Base-by-base conservation (phyloP, 805 yeast genomes). In the Candida lessepsii region DNA sequence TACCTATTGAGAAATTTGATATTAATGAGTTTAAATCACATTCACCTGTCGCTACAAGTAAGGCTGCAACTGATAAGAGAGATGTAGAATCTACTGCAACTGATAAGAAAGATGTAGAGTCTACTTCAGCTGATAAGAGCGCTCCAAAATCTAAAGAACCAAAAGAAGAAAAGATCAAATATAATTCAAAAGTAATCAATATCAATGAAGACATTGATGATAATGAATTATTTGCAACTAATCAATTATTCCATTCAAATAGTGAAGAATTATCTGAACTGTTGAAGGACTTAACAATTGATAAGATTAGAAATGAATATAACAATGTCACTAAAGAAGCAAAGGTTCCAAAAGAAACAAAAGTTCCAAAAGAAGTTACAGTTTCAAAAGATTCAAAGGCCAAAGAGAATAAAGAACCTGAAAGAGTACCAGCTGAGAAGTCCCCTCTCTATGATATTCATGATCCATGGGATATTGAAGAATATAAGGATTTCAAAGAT, bases 311-410 rank as follows among this genome's bases (percentile, higher is more conserved):
- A 23, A 21, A 10, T 5, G 73, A 65, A 35, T 50, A 60, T 11
- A 53, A 59, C 6, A 70, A 69, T 39, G 75, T 73, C 44, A 75
- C 75, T 53, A 64, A 71, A n/a, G n/a, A n/a, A n/a, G n/a, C n/a
- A n/a, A n/a, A n/a, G n/a, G n/a, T n/a, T n/a, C n/a, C n/a, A n/a
- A n/a, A n/a, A n/a, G n/a, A n/a, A n/a, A n/a, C n/a, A n/a, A 13
- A 15, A 28, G n/a, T 15, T 27, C 15, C 20, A 20, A 9, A 5
- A 7, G 11, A 8, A 29, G 31, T 13, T 10, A 13, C 18, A 29
- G 20, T 11, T 29, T 9, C 31, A 29, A 13, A 14, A 29, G 8
- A 15, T 27, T 24, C 27, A 8, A 5, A 8, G n/a, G 9, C 23
- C 23, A 9, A 20, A 20, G n/a, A n/a, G n/a, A n/a, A n/a, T n/a